Evolutionary conservation across 352 stramenopile genomes (phyloP).

Genomic region (Pythium vanterpoolii): DNA sequence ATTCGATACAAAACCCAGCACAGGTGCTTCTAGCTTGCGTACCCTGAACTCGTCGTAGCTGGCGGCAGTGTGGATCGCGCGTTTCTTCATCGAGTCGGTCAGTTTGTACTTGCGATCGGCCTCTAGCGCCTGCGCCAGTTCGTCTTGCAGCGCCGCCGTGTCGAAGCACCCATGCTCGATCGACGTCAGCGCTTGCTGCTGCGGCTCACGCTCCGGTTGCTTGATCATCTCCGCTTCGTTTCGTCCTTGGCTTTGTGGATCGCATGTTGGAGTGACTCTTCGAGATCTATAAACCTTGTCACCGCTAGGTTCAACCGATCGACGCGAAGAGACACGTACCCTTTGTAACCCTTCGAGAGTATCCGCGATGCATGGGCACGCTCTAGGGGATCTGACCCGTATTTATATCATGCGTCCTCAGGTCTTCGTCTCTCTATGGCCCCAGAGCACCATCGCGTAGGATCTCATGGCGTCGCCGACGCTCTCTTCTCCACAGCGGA

Average conservation of each 20-base stretch:
- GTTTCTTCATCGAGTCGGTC: conserved; percentile 87
- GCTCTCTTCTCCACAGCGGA: neutral
- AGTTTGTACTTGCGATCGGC: conserved; percentile 82
- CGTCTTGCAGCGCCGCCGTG: conserved; percentile 65
- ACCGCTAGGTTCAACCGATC: conserved; percentile 1
- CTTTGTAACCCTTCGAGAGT: neutral
- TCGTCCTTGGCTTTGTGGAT: neutral
- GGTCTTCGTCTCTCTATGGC: no score
- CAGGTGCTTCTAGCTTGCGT: no score
- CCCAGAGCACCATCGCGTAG: no score
- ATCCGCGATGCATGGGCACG: conserved; percentile 11
- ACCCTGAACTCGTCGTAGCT: conserved; percentile 89
- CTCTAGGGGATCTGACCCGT: conserved; percentile 17
- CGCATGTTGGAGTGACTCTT: conserved; percentile 9
- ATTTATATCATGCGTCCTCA: no score
- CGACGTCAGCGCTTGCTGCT: conserved; percentile 42
- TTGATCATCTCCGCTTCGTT: conserved; percentile 5
- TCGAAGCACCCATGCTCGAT: conserved; percentile 79
- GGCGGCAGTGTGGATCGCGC: conserved; percentile 75
- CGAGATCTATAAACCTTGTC: conserved; percentile 23
- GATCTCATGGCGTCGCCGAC: neutral
- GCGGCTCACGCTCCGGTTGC: conserved; percentile 21
- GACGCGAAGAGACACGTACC: conserved; percentile 15
- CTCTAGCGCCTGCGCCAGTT: conserved; percentile 68
- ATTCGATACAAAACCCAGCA: neutral